phyloP scores from a whole-genome alignment of 176 grass and related monocot species.

The Musa itinerans region DNA sequence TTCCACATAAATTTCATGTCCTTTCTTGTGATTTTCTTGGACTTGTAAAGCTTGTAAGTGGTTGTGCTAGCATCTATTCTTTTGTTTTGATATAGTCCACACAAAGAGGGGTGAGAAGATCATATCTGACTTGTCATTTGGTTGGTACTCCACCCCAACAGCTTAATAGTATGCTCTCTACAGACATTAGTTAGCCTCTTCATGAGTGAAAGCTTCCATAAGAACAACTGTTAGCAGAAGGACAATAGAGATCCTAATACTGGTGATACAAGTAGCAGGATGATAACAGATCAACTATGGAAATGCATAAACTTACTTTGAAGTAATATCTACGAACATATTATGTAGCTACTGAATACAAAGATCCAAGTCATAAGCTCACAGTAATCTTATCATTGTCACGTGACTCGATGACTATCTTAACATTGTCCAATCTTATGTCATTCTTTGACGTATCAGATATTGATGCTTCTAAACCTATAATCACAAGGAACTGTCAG shows the following conservation, averaged over 20 bases:
- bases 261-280: not conserved
- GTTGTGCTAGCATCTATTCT: too few species aligned
- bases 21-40: too few species aligned
- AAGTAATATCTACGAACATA: not conserved
- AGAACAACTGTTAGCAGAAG: not conserved
- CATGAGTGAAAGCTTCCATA: not conserved
- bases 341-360: constrained; percentile 3
- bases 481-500: not conserved
- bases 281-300: not conserved
- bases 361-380: constrained; percentile 26
- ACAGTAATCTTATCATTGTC: constrained; percentile 49
- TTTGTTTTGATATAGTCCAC: too few species aligned
- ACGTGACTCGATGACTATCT: constrained; percentile 33
- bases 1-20: too few species aligned
- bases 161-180: too few species aligned
- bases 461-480: constrained; percentile 44
- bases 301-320: not conserved
- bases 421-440: constrained; percentile 34
- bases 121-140: too few species aligned
- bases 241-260: not conserved
- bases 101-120: too few species aligned
- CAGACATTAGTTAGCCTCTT: not conserved
- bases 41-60: too few species aligned
- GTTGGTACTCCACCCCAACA: too few species aligned
- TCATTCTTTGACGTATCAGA: constrained; percentile 30